phyloP scores from a whole-genome alignment of 2,329 filamentous ascomycete genomes.

The Colletotrichum melonis region DNA sequence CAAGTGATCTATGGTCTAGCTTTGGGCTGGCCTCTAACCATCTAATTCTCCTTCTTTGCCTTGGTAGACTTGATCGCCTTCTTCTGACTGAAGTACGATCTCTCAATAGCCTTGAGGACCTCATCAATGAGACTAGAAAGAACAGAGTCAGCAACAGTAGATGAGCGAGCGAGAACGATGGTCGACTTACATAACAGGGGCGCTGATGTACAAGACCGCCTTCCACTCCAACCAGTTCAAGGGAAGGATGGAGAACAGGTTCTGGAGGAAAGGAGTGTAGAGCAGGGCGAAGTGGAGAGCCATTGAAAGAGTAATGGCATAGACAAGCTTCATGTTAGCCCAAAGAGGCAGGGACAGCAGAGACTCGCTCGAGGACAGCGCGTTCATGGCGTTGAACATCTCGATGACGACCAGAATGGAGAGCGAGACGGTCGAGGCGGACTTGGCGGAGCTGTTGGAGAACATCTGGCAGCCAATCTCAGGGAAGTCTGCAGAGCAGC shows the following conservation, averaged over 20 bases:
- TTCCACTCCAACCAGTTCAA: constrained; percentile 90
- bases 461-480: constrained; percentile 96
- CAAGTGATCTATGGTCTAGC: constrained; percentile 44
- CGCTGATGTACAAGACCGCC: constrained; percentile 88
- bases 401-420: constrained; percentile 96
- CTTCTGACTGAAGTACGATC: constrained; percentile 71
- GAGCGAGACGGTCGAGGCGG: constrained; percentile 92
- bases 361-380: constrained; percentile 93
- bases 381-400: constrained; percentile 99
- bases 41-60: constrained; percentile 67
- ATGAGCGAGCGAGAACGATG: background rate
- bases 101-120: constrained; percentile 81
- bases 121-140: constrained; percentile 80
- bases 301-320: constrained; percentile 94
- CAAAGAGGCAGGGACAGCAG: constrained; percentile 94
- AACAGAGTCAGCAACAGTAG: background rate
- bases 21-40: constrained; percentile 36
- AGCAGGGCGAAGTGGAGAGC: constrained; percentile 92
- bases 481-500: constrained; percentile 85
- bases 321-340: constrained; percentile 98
- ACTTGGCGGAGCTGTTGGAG: constrained; percentile 83
- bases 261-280: constrained; percentile 90
- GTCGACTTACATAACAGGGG: constrained; percentile 86
- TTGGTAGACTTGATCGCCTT: constrained; percentile 51
- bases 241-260: constrained; percentile 90